Conservation (phyloP, 2,329 filamentous ascomycete genomes). For the Fusarium xyrophilum region DNA sequence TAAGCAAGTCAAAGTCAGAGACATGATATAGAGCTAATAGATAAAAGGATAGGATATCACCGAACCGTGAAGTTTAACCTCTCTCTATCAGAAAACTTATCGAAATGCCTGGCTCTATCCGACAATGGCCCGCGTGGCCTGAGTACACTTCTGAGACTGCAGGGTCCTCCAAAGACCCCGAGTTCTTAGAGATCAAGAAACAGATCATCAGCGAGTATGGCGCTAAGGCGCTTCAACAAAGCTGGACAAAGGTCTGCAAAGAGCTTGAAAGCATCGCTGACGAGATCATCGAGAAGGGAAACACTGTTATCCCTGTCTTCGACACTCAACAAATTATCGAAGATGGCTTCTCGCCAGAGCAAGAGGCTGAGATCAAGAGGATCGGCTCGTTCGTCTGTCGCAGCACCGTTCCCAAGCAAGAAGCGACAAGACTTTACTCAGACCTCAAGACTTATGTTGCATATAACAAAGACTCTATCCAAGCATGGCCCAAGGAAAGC, state of each 20-base stretch:
- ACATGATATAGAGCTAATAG: neutral
- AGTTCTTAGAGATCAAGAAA: neutral
- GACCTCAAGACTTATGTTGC: neutral
- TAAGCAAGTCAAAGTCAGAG: neutral
- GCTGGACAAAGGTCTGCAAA: neutral
- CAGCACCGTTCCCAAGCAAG: neutral
- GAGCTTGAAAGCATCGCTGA: neutral
- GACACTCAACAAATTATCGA: neutral
- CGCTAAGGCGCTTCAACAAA: neutral
- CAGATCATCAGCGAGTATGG: neutral
- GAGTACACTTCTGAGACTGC: neutral
- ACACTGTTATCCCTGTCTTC: neutral
- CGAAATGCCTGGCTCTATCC: neutral
- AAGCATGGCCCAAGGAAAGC: conserved; percentile 6
- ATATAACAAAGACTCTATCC: conserved; percentile 1
- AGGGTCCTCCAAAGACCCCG: neutral
- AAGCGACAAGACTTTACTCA: neutral
- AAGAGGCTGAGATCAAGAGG: neutral
- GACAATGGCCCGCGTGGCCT: neutral
- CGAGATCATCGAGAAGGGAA: neutral
- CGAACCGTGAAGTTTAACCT: neutral
- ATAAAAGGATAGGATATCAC: neutral
- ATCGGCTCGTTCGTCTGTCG: neutral
- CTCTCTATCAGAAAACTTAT: neutral
- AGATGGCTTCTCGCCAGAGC: neutral